Base-by-base conservation (phyloP, 768 basidiomycete genomes). In the Tricholoma flavovirens region DNA sequence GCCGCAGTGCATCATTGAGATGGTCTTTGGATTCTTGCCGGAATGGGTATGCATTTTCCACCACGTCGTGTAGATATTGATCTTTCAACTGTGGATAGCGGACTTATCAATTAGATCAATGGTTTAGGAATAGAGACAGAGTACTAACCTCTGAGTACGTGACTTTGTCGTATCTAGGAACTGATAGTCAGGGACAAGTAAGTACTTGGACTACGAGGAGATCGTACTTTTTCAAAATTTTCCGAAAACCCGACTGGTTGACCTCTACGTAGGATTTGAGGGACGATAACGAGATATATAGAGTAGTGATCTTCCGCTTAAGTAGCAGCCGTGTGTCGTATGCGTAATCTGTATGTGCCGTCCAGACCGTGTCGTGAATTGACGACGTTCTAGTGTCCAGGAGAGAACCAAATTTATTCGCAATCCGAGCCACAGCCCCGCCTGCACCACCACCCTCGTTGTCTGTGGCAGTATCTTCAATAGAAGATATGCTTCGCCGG, bases 171-270 rank as follows among this genome's bases (percentile, higher is more conserved):
- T 95, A 96, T 70, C 92, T 93, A 29, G 15, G 11, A 45, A 22
- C 3, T 22, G 14, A 35, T 7, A 15, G 38, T 54, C 24, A 56
- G 22, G 40, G 29, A 46, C 29, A 21, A 30, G 32, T 38, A 36
- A 35, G n/a, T n/a, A n/a, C n/a, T n/a, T n/a, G n/a, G n/a, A n/a
- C 55, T 6, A 24, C 24, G 24, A 26, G 24, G 5, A 26, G 24
- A 26, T 69, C 83, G 56, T 67, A 93, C 88, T 98, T 98, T 73
- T 98, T 98, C 66, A 95, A 68, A 35, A 96, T 94, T 77, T 98
- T 98, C 62, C 92, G 82, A 73, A 98, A 93, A 1, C 94, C 96
- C 0, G 92, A 89, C 67, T 91, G 81, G 69, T 98, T 98, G 56
- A 97, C 74, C 64, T 98, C 93, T 55, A 93, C 84, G 60, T 93